Evolutionary conservation across 1,284 basidiomycete genomes (phyloP), one percentile per base, ranked within the genome.

Genomic region (Ustilago bromivora): DNA sequence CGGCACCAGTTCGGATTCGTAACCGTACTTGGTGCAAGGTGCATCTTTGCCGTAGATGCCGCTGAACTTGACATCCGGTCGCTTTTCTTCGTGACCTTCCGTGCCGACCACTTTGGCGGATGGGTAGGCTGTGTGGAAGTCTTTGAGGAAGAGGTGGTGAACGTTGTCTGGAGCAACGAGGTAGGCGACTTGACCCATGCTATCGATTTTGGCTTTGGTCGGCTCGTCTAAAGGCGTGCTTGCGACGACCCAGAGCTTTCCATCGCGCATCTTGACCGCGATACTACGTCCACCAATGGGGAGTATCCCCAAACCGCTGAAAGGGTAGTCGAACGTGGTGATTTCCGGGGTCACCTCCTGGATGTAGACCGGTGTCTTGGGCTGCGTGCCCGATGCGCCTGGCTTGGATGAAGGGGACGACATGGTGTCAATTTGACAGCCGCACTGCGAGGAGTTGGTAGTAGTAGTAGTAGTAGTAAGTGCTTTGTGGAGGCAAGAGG

Each of bases 181-280:
- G 84, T 87, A 88, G 59, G 72, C 62, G 1, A 96, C 93, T 40
- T 91, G 89, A 0, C 94, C 94, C 6, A 97, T 88, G 57, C 91
- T 89, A 59, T 91, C 89, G 34, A 96, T 86, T 69, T 91, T 92
- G 2, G 88, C 81, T 84, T 91, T 92, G 1, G 93, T 96, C 17
- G 71, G 73, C 6, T 89, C 87, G 55, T 91, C 91, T 61, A 94
- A 87, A 0, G 93, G 92, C 3, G 94, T 94, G 2, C 93, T 95
- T 1, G 94, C 94, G 36, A 96, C 89, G 1, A 97, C 88, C 91
- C 94, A 96, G 31, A 97, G 90, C 7, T 49, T 52, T 4, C 72
- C 76, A 19, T 76, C 66, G 55, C 87, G 87, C 64, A 97, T 88
- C 86, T 90, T 91, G 83, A 97, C 89, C 1, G 94, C 95, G 93